A percentile compares a stretch with the other conserved stretches of the same genome.
phyloP scores from a whole-genome alignment of 192 early-diverging fungal genomes.

The Coemansia interrupta region DNA sequence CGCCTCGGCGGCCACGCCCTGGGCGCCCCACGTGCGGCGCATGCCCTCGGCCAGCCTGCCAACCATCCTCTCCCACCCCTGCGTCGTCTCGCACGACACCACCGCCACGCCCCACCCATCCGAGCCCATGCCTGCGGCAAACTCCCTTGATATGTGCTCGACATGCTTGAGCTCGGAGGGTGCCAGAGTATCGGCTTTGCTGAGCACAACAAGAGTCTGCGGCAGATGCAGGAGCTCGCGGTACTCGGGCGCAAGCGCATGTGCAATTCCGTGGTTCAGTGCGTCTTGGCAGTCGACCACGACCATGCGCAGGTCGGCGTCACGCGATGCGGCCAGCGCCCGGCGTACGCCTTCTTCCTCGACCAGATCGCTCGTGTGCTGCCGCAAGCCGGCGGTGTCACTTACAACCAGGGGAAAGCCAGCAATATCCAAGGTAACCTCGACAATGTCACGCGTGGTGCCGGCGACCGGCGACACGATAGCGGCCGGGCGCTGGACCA shows the following conservation, averaged over 20 bases:
- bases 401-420: constrained; percentile 74
- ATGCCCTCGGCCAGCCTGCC: constrained; percentile 24
- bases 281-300: constrained; percentile 45
- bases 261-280: not conserved
- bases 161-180: not conserved
- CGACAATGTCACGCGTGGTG: constrained; percentile 74
- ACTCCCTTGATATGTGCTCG: too few relatives aligned
- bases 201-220: constrained; percentile 61
- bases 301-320: constrained; percentile 67
- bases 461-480: constrained; percentile 73
- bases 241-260: constrained; percentile 12
- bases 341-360: constrained; percentile 67
- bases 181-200: constrained; percentile 55
- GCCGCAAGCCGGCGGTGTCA: constrained; percentile 68
- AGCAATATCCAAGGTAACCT: constrained; percentile 67
- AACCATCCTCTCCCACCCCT: constrained; percentile 32
- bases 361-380: constrained; percentile 55
- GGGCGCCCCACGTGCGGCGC: constrained; percentile 21
- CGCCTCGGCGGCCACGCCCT: constrained; percentile 1
- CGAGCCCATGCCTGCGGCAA: too few relatives aligned
- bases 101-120: constrained; percentile 2
- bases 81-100: constrained; percentile 25
- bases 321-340: constrained; percentile 51
- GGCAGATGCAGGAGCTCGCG: constrained; percentile 17
- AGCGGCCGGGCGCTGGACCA: constrained; percentile 66